Percentiles rank a stretch among this genome's conserved stretches.
phyloP scores from a whole-genome alignment of 2,329 filamentous ascomycete species.

The Gaeumannomyces tritici region DNA sequence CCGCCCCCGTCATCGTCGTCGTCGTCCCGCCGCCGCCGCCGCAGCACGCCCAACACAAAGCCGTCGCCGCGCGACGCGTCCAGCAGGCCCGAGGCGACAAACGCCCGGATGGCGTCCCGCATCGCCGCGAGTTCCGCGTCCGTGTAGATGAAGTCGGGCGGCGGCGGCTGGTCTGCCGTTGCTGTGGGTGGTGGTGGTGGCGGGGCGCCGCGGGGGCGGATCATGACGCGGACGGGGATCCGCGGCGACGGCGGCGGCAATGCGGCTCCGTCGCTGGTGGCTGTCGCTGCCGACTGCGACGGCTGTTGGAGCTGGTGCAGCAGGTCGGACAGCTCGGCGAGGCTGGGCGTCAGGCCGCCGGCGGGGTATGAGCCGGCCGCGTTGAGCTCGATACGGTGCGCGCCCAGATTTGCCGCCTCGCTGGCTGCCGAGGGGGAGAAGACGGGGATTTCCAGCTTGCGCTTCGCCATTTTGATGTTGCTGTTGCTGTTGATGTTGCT shows the following conservation, averaged over 20 bases:
- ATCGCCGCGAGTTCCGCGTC: conserved; percentile 32
- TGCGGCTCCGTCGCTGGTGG: background rate
- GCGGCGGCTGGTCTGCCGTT: too few relatives aligned
- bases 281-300: background rate
- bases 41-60: conserved; percentile 45
- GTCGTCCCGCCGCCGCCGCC: background rate
- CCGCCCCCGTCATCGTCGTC: background rate
- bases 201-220: conserved; percentile 37
- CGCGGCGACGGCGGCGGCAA: conserved; percentile 7
- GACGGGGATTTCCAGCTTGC: conserved; percentile 39
- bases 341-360: conserved; percentile 41
- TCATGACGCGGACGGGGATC: conserved; percentile 42
- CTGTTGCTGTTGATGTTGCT: too few relatives aligned
- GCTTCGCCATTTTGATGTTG: background rate
- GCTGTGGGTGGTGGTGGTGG: too few relatives aligned
- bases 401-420: conserved; percentile 30
- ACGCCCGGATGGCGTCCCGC: conserved; percentile 24
- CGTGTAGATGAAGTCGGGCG: conserved; percentile 39
- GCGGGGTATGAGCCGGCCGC: conserved; percentile 35
- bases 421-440: conserved; percentile 35
- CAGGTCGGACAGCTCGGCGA: conserved; percentile 26
- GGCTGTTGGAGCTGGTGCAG: background rate
- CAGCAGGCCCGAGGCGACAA: conserved; percentile 28
- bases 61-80: conserved; percentile 34
- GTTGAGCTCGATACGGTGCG: conserved; percentile 44